Conservation (phyloP, 805 yeast genomes). For the Starmerella asiatica region DNA sequence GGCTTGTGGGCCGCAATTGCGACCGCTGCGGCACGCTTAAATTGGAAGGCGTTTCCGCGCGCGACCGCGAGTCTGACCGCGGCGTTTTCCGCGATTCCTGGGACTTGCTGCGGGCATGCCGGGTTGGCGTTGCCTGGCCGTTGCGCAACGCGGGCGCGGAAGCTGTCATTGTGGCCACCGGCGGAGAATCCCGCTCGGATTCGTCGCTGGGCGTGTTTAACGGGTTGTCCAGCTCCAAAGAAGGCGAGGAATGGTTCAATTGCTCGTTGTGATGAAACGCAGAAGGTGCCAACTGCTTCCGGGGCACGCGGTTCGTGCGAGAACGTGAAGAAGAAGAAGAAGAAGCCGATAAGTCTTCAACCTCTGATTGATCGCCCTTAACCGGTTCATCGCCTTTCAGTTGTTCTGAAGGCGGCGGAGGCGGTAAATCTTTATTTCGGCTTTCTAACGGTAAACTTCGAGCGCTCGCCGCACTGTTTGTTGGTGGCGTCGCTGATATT, state of each 20-base stretch:
- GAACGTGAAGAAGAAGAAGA: neutral
- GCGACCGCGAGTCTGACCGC: neutral
- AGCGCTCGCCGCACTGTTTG: neutral
- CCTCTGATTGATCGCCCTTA: neutral
- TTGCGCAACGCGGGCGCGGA: neutral
- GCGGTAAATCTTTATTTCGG: slow-evolving; percentile 17
- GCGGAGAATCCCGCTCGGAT: neutral
- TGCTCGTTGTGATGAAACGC: slow-evolving; percentile 8
- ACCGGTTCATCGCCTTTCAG: neutral
- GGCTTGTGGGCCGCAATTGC: slow-evolving; percentile 13
- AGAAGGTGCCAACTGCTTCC: slow-evolving; percentile 18
- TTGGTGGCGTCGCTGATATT: neutral
- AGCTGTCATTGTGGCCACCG: neutral
- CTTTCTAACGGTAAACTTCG: neutral
- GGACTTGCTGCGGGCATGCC: no score
- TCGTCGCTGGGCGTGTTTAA: neutral
- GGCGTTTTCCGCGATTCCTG: no score
- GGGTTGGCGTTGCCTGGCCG: no score
- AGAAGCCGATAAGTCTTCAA: no score
- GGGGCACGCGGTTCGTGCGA: slow-evolving; percentile 7
- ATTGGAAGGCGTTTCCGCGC: neutral
- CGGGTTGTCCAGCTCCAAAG: neutral
- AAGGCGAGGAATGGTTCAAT: no score
- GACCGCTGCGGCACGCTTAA: slow-evolving; percentile 15
- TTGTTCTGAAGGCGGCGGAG: neutral